These are phyloP conservation scores for Tuctoria greenei DNA, from an alignment of 176 grass and related monocot genomes.

Conservation along the genomic window DNA sequence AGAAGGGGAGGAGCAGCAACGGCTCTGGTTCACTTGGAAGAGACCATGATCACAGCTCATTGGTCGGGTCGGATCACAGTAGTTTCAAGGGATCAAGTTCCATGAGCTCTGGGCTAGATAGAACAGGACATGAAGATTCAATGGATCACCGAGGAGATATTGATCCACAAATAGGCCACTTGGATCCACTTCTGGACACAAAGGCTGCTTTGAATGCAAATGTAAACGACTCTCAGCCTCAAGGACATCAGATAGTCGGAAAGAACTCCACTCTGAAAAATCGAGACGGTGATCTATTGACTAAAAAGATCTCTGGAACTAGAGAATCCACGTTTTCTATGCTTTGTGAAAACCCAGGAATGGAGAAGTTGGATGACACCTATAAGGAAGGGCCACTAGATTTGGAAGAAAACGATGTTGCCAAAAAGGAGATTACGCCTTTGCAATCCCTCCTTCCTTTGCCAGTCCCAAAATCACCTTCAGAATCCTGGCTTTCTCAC, in stretches of 20 bases:
- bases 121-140: slow-evolving; percentile 45
- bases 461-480: slow-evolving; percentile 86
- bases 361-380: slow-evolving; percentile 30
- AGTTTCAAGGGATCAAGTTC: slow-evolving; percentile 58
- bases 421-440: slow-evolving; percentile 36
- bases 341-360: slow-evolving; percentile 5
- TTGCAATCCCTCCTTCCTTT: slow-evolving; percentile 56
- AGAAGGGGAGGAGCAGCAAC: slow-evolving; percentile 45
- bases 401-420: slow-evolving; percentile 15
- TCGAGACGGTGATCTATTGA: slow-evolving; percentile 9
- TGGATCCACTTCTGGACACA: slow-evolving; percentile 26
- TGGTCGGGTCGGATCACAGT: slow-evolving; percentile 42
- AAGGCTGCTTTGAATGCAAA: slow-evolving; percentile 18
- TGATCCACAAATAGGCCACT: slow-evolving; percentile 36
- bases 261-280: slow-evolving; percentile 7
- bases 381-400: slow-evolving; percentile 11
- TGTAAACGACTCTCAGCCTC: slow-evolving; percentile 28
- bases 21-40: slow-evolving; percentile 50
- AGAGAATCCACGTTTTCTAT: neutral
- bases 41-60: slow-evolving; percentile 44
- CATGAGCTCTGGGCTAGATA: slow-evolving; percentile 56
- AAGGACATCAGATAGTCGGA: neutral
- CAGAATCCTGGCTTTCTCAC: slow-evolving; percentile 95
- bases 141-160: slow-evolving; percentile 42
- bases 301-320: slow-evolving; percentile 8